phyloP scores from a whole-genome alignment of 2,329 filamentous ascomycete species.

The Keithomyces neogunnii region DNA sequence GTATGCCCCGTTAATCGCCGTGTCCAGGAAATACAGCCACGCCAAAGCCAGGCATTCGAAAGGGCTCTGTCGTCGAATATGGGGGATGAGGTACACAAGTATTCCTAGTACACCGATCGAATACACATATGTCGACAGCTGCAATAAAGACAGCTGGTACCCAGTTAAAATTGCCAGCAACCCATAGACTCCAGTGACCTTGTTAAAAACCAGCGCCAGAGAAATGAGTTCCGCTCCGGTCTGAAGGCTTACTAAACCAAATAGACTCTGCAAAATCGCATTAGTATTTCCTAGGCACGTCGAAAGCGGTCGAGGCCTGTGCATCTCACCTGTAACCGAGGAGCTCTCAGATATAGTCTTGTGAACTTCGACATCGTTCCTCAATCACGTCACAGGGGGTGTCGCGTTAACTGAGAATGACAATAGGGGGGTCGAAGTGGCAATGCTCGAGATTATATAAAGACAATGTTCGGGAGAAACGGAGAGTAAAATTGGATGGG shows the following conservation, averaged over 20 bases:
- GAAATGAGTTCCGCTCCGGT: constrained; percentile 81
- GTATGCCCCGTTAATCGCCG: constrained; percentile 71
- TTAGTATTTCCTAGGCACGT: constrained; percentile 1
- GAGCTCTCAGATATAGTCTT: constrained; percentile 28
- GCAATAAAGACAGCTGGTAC: constrained; percentile 70
- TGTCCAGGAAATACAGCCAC: constrained; percentile 80
- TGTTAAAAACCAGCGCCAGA: constrained; percentile 80
- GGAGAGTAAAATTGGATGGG: background rate
- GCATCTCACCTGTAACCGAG: constrained; percentile 30
- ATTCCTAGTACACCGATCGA: constrained; percentile 63
- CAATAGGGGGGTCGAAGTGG: background rate
- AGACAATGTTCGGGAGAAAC: background rate
- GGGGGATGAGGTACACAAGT: constrained; percentile 63
- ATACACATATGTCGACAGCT: constrained; percentile 89
- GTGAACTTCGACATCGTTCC: constrained; percentile 26
- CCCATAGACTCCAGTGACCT: constrained; percentile 83
- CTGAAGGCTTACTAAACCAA: constrained; percentile 78
- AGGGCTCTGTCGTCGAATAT: constrained; percentile 70
- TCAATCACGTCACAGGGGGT: background rate
- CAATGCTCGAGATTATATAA: background rate
- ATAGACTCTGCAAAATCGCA: constrained; percentile 56
- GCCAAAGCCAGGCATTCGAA: constrained; percentile 74
- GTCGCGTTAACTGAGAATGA: background rate
- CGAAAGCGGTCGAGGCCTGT: background rate
- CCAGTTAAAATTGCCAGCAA: constrained; percentile 83